These are phyloP conservation scores for Alternaria rosae DNA, from an alignment of 2,329 filamentous ascomycete species.

Conservation along the genomic window DNA sequence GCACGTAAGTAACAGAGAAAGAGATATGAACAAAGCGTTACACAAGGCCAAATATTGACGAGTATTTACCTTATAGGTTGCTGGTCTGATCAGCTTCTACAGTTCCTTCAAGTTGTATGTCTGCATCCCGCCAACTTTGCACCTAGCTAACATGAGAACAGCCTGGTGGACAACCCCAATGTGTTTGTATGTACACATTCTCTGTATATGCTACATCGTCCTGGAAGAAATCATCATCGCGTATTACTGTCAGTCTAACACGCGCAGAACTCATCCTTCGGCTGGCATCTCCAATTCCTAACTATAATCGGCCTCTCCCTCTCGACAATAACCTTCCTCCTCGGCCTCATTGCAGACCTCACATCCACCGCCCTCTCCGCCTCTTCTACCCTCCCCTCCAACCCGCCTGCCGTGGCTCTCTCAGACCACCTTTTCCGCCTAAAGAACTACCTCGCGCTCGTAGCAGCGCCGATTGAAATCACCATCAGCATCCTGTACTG, in stretches of 20 bases:
- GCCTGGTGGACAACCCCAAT: slow-evolving; percentile 42
- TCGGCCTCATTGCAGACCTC: slow-evolving; percentile 71
- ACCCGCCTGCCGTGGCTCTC: neutral
- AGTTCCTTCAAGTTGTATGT: slow-evolving; percentile 53
- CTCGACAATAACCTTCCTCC: slow-evolving; percentile 66
- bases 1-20: slow-evolving; percentile 54
- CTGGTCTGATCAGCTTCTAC: slow-evolving; percentile 55
- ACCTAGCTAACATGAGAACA: slow-evolving; percentile 18
- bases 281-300: slow-evolving; percentile 75
- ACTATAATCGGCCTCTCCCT: slow-evolving; percentile 75
- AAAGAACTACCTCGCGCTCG: slow-evolving; percentile 73
- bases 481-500: slow-evolving; percentile 77
- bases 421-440: slow-evolving; percentile 65
- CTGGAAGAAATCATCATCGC: neutral
- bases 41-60: neutral
- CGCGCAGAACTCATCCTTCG: slow-evolving; percentile 67
- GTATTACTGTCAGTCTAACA: too few species aligned
- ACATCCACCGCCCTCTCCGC: slow-evolving; percentile 35
- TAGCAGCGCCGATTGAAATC: slow-evolving; percentile 73
- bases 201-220: neutral
- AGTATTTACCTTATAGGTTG: slow-evolving; percentile 26
- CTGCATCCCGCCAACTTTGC: neutral
- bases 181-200: slow-evolving; percentile 25
- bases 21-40: neutral
- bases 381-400: neutral